A percentile compares a stretch with the other conserved stretches of the same genome.
phyloP scores from a whole-genome alignment of 1,284 basidiomycete genomes.

The Rhizoctonia solani region DNA sequence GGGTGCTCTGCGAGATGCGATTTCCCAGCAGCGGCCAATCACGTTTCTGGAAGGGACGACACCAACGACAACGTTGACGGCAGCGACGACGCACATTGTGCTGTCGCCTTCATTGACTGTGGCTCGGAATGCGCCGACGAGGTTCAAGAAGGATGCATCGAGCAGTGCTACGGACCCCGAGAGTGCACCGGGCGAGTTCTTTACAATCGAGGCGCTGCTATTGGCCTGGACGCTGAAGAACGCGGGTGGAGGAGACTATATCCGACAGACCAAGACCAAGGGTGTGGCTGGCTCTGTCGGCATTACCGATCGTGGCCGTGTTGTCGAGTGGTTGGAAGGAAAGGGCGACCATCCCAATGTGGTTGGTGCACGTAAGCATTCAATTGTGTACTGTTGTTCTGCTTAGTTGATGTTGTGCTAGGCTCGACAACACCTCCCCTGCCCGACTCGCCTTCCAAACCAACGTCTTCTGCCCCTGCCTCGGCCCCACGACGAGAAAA shows the following conservation, averaged over 20 bases:
- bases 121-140: constrained; percentile 72
- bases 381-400: background rate
- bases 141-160: constrained; percentile 64
- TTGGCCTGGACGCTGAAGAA: constrained; percentile 78
- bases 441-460: constrained; percentile 43
- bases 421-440: constrained; percentile 65
- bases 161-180: constrained; percentile 49
- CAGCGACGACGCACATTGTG: constrained; percentile 65
- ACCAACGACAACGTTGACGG: background rate
- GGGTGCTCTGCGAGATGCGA: constrained; percentile 28
- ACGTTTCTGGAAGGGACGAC: constrained; percentile 1
- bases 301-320: constrained; percentile 79
- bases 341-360: constrained; percentile 62
- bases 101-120: constrained; percentile 59
- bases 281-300: constrained; percentile 78
- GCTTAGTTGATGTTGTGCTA: constrained; percentile 38
- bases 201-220: constrained; percentile 78
- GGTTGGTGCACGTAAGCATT: constrained; percentile 54
- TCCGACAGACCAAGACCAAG: constrained; percentile 80
- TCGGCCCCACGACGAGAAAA: constrained; percentile 60
- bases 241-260: constrained; percentile 78
- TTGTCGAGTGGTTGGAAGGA: constrained; percentile 84
- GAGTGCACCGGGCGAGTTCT: constrained; percentile 62
- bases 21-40: background rate
- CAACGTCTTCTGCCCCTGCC: constrained; percentile 48